Evolutionary conservation across 1,139 yeast genomes (phyloP).

Genomic region (Nakaseomyces bracarensis): DNA sequence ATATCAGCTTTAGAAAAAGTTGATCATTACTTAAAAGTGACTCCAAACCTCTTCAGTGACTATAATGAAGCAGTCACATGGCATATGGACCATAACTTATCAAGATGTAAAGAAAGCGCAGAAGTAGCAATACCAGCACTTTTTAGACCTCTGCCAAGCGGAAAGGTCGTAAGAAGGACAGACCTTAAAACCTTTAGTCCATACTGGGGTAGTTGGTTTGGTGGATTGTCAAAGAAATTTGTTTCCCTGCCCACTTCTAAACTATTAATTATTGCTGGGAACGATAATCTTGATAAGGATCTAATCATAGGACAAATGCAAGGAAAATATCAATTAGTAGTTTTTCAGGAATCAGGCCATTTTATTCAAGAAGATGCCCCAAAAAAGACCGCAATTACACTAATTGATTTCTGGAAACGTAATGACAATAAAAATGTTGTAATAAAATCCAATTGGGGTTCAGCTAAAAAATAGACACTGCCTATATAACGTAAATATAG

Average conservation of each 20-base stretch:
- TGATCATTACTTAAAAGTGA: conserved; percentile 49
- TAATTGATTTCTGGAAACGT: conserved; percentile 47
- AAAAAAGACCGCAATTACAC: conserved; percentile 49
- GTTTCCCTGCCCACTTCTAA: conserved; percentile 51
- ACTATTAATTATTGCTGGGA: conserved; percentile 76
- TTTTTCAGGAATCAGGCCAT: conserved; percentile 78
- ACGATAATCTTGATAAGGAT: conserved; percentile 76
- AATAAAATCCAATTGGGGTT: conserved; percentile 36
- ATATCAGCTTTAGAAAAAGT: conserved; percentile 57
- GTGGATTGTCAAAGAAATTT: conserved; percentile 58
- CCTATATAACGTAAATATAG: neutral
- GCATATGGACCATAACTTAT: conserved; percentile 53
- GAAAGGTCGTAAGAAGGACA: conserved; percentile 49
- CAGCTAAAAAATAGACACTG: neutral
- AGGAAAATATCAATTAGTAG: conserved; percentile 82
- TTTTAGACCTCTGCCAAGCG: conserved; percentile 29
- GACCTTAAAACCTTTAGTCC: conserved; percentile 52
- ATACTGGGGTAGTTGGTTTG: conserved; percentile 81
- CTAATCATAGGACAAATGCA: conserved; percentile 96
- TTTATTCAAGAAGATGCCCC: conserved; percentile 90
- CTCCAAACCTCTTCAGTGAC: conserved; percentile 54
- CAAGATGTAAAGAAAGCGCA: conserved; percentile 58
- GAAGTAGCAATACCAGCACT: conserved; percentile 67
- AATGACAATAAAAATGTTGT: conserved; percentile 35
- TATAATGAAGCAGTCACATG: conserved; percentile 65